A percentile compares a stretch with the other conserved stretches of the same genome.
phyloP scores from a whole-genome alignment of 1,284 basidiomycete genomes.

The Fomitopsis pinicola region DNA sequence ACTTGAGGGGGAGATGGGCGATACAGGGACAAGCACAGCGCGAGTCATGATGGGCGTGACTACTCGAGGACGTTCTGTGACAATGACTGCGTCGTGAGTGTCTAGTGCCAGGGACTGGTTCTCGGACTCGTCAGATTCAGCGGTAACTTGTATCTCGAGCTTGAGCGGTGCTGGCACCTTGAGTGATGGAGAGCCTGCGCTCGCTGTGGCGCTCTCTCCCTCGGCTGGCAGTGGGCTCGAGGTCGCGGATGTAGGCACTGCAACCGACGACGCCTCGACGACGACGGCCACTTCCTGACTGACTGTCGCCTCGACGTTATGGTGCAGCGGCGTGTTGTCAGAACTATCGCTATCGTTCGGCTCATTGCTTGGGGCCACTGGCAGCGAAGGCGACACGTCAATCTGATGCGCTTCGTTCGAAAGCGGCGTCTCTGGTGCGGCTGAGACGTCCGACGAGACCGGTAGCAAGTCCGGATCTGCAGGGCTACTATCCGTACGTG shows the following conservation, averaged over 20 bases:
- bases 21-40: constrained; percentile 12
- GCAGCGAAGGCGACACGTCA: background rate
- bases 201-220: constrained; percentile 6
- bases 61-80: constrained; percentile 16
- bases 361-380: background rate
- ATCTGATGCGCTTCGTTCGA: background rate
- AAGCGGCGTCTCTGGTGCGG: background rate
- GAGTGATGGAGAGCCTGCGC: background rate
- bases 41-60: constrained; percentile 16
- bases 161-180: background rate
- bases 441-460: background rate
- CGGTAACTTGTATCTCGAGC: background rate
- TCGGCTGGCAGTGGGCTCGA: constrained; percentile 12
- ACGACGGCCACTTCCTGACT: background rate
- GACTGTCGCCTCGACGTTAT: background rate
- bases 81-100: constrained; percentile 15
- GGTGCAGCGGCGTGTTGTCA: background rate
- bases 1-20: constrained; percentile 1
- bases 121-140: background rate
- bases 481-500: background rate
- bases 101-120: constrained; percentile 12
- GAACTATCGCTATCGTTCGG: background rate
- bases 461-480: background rate
- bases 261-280: constrained; percentile 1
- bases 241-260: constrained; percentile 7